Evolutionary conservation across 1,284 basidiomycete genomes (phyloP), one percentile per base, ranked within the genome.

Genomic region (Irpex sp.): DNA sequence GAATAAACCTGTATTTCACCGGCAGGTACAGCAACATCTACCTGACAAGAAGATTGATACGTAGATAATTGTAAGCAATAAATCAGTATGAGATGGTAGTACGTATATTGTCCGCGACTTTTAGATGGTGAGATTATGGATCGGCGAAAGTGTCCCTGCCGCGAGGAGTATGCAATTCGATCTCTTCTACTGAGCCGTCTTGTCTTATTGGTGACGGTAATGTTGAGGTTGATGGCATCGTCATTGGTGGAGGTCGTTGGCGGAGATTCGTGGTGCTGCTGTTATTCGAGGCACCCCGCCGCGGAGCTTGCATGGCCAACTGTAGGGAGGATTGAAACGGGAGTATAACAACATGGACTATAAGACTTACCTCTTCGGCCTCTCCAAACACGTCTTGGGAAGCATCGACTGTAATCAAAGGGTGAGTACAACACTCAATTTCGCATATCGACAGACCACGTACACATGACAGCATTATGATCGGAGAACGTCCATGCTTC

Each of bases 381-480:
- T 85, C 84, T 3, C 78, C 82, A 65, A 86, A 88, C 17, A 88
- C 77, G 67, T 83, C 81, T 66, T 78, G 80, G 4, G 79, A 74
- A 56, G 76, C 75, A 61, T 83, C 82, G 39, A 81, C 83, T 85
- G 66, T 7, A 47, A 36, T 61, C 59, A 49, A 61, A 43, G 31
- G 36, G 26, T 19, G 2, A 43, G 39, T 13, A 19, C 37, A 11
- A 50, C 36, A 3, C 2, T 5, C 7, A 50, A n/a, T 1, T 8
- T 17, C 11, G 7, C 49, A 50, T 2, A 50, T 13, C 5, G 57
- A 31, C 17, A 26, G 11, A 61, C 50, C 26, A 33, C 81, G 67
- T 70, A 87, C 85, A 69, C 62, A 85, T 75, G 31, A 76, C 77
- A 36, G 81, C 77, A 67, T 85, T 82, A 62, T 79, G 76, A 68